Percentiles rank a stretch among this genome's conserved stretches.
These are phyloP conservation scores for Globisporangium okanoganense DNA, from an alignment of 352 stramenopile species.

Conservation along the genomic window DNA sequence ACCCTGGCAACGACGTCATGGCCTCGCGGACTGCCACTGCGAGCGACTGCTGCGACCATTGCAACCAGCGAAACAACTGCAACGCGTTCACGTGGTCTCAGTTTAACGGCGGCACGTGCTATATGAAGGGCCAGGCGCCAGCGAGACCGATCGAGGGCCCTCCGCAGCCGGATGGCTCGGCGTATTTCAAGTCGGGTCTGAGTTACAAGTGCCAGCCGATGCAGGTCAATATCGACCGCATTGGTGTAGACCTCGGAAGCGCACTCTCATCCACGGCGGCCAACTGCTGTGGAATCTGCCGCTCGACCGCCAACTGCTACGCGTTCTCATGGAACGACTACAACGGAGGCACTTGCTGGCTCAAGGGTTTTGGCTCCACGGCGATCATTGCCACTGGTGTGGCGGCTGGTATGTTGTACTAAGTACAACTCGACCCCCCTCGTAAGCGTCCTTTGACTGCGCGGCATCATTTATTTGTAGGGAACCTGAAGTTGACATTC, in stretches of 20 bases:
- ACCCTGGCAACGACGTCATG: constrained; percentile 21
- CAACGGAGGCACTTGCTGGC: constrained; percentile 8
- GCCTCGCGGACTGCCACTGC: not conserved
- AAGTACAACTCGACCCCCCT: no score
- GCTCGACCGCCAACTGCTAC: not conserved
- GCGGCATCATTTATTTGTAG: no score
- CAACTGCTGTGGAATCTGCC: constrained; percentile 13
- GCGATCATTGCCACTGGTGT: not conserved
- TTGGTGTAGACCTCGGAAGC: not conserved
- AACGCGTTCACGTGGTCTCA: constrained; percentile 48
- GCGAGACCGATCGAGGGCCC: not conserved
- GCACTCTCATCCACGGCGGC: not conserved
- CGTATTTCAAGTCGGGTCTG: not conserved
- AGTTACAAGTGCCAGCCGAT: constrained; percentile 9
- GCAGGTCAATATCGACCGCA: not conserved
- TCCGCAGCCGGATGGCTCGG: constrained; percentile 6
- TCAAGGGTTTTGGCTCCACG: not conserved
- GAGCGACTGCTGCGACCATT: constrained; percentile 23
- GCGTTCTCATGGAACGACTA: constrained; percentile 11
- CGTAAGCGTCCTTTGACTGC: no score
- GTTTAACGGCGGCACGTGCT: constrained; percentile 44
- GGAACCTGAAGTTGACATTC: no score
- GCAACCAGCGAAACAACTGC: constrained; percentile 21
- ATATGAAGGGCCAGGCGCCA: constrained; percentile 29
- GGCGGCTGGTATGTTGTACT: no score